Evolutionary conservation across 192 early-diverging fungal species (phyloP).

Genomic region (Pilaira anomala): DNA sequence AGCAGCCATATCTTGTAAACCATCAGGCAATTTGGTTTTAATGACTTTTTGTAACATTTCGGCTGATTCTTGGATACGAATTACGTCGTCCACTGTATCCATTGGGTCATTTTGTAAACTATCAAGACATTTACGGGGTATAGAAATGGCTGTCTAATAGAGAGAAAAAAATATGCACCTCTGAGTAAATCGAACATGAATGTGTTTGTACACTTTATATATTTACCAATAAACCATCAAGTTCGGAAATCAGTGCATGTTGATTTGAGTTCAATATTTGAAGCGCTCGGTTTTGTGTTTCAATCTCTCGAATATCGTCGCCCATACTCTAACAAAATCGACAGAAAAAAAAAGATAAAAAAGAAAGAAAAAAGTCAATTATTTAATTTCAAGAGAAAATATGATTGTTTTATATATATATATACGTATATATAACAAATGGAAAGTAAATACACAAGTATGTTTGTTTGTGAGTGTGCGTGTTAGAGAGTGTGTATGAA

Average conservation of each 20-base stretch:
- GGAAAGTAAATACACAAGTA: no score
- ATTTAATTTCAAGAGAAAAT: no score
- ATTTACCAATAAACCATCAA: constrained; percentile 75
- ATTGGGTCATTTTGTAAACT: constrained; percentile 64
- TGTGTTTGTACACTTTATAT: neutral
- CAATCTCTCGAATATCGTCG: constrained; percentile 93
- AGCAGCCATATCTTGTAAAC: constrained; percentile 49
- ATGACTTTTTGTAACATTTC: constrained; percentile 66
- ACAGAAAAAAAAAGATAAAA: constrained; percentile 12
- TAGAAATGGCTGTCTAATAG: constrained; percentile 51
- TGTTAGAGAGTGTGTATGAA: no score
- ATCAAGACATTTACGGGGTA: constrained; percentile 59
- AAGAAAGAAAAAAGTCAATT: no score
- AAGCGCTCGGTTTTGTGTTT: constrained; percentile 85
- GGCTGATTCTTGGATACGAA: constrained; percentile 61
- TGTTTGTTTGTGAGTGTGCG: no score
- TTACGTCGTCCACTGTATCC: constrained; percentile 56
- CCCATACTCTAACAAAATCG: constrained; percentile 74
- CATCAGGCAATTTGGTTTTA: constrained; percentile 53
- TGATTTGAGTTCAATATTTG: constrained; percentile 90
- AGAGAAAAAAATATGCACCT: no score
- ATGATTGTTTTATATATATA: no score
- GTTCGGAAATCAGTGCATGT: constrained; percentile 75
- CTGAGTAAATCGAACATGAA: no score
- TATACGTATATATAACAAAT: no score